phyloP scores from a whole-genome alignment of 495 filamentous ascomycete species.

The Venustampulla echinocandica region DNA sequence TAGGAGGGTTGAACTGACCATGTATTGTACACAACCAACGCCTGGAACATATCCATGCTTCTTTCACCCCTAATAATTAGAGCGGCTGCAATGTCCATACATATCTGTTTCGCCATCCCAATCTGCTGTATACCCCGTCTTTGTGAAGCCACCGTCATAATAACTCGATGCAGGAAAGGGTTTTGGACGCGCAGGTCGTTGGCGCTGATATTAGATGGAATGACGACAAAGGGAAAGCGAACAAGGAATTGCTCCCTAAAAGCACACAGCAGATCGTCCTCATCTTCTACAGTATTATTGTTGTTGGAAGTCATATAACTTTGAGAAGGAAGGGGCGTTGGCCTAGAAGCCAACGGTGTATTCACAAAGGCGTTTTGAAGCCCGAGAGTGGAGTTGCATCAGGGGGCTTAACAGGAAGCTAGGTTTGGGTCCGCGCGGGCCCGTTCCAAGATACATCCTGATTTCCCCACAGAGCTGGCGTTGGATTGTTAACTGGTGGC shows the following conservation, averaged over 20 bases:
- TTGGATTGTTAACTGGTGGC: no score
- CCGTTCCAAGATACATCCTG: no score
- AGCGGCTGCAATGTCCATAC: constrained; percentile 6
- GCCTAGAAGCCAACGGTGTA: no score
- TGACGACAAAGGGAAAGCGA: constrained; percentile 11
- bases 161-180: constrained; percentile 13
- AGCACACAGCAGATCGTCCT: constrained; percentile 4
- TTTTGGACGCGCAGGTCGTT: constrained; percentile 5
- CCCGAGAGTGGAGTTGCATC: no score
- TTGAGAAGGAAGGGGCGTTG: no score
- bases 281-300: no score
- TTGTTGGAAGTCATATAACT: no score
- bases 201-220: constrained; percentile 3
- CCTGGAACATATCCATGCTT: constrained; percentile 19
- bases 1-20: no score
- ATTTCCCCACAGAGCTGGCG: no score
- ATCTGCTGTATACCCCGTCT: constrained; percentile 7
- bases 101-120: constrained; percentile 5
- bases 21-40: constrained; percentile 12
- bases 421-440: no score
- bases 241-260: constrained; percentile 7
- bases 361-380: no score
- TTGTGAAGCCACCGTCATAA: constrained; percentile 9
- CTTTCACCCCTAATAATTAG: constrained; percentile 12
- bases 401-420: no score